These are phyloP conservation scores for Ambrosiella cleistominuta DNA, from an alignment of 2,329 filamentous ascomycete genomes.

Conservation along the genomic window DNA sequence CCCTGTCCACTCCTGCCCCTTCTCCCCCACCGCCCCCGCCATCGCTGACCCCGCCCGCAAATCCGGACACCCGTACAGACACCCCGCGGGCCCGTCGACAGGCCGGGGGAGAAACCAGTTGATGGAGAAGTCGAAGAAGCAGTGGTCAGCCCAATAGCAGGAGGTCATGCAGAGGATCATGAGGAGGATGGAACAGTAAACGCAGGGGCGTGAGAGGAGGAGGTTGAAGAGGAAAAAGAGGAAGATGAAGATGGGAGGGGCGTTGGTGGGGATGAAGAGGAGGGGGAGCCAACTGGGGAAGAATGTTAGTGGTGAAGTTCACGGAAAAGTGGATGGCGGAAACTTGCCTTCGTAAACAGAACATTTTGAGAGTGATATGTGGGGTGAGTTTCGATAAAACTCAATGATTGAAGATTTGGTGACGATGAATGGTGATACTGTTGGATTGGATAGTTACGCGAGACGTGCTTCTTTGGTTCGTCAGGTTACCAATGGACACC, in stretches of 20 bases:
- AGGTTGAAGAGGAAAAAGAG: constrained; percentile 86
- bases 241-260: constrained; percentile 70
- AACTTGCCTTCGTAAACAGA: constrained; percentile 41
- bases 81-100: constrained; percentile 11
- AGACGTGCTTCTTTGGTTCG: no score
- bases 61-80: constrained; percentile 9
- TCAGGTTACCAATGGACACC: no score
- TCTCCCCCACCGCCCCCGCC: constrained; percentile 16
- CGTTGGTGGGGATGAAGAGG: constrained; percentile 75
- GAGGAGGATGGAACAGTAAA: constrained; percentile 93
- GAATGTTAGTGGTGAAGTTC: neutral
- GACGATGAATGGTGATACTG: neutral
- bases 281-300: constrained; percentile 58
- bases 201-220: constrained; percentile 87
- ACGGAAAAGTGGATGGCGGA: neutral
- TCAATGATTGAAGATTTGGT: neutral
- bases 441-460: no score
- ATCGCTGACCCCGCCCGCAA: constrained; percentile 6
- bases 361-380: constrained; percentile 28
- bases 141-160: constrained; percentile 75
- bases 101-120: constrained; percentile 82
- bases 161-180: constrained; percentile 86
- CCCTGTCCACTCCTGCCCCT: constrained; percentile 48
- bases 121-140: constrained; percentile 80
- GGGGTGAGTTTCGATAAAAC: neutral